Conservation (phyloP, 371 early-diverging fungal genomes). For the Blastocladiella emersonii region DNA sequence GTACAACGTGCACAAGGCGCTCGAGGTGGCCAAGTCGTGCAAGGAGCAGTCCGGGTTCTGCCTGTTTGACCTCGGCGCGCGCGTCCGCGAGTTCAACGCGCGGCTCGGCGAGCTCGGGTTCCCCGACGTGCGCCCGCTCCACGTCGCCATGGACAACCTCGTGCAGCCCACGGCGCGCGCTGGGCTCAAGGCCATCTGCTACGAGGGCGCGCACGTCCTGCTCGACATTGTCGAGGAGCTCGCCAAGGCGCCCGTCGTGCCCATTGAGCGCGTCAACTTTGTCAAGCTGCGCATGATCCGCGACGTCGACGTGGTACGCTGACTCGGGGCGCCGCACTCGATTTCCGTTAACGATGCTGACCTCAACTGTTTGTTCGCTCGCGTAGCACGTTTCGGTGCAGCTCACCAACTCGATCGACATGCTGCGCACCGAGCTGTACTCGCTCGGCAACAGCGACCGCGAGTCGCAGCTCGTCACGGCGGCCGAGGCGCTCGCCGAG, state of each 20-base stretch:
- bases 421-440: not conserved
- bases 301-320: not conserved
- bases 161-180: not conserved
- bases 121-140: not conserved
- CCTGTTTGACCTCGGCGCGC: not conserved
- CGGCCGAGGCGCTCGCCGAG: not conserved
- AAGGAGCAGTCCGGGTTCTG: not conserved
- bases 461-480: not conserved
- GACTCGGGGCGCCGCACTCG: too few relatives aligned
- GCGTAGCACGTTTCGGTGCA: too few relatives aligned
- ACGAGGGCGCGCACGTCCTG: not conserved
- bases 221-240: not conserved
- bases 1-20: not conserved
- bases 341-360: too few relatives aligned
- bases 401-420: not conserved
- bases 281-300: not conserved
- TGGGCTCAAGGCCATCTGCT: not conserved
- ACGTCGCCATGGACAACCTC: not conserved
- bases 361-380: too few relatives aligned
- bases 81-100: not conserved
- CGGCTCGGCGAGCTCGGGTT: not conserved
- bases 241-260: not conserved
- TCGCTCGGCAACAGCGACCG: not conserved
- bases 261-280: not conserved
- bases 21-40: not conserved